Conservation (phyloP, 768 basidiomycete genomes). For the Mycena galopus region DNA sequence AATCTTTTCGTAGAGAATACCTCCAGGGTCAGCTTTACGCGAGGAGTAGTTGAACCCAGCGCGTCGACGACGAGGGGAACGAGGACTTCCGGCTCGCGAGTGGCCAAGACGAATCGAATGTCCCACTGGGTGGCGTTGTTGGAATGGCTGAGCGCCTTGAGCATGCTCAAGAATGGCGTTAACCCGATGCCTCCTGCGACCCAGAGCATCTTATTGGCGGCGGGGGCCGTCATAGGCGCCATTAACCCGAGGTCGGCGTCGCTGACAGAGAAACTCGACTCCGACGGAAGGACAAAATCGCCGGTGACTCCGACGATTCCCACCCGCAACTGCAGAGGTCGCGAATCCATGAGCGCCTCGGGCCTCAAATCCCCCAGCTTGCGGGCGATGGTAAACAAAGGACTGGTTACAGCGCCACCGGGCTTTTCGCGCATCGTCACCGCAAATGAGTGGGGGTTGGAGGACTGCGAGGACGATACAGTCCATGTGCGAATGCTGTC, state of each 20-base stretch:
- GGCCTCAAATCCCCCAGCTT: constrained; percentile 55
- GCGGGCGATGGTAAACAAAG: constrained; percentile 63
- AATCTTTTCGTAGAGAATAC: constrained; percentile 50
- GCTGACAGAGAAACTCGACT: constrained; percentile 9
- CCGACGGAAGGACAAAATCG: constrained; percentile 56
- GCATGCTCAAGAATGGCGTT: constrained; percentile 74
- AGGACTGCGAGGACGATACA: constrained; percentile 55
- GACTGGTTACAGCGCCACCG: constrained; percentile 67
- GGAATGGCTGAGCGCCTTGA: constrained; percentile 40
- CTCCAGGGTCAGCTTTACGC: constrained; percentile 50
- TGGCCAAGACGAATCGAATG: constrained; percentile 63
- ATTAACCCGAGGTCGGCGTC: constrained; percentile 35
- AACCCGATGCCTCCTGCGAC: constrained; percentile 76
- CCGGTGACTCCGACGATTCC: constrained; percentile 68
- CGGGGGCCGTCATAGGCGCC: constrained; percentile 18
- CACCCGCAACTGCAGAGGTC: constrained; percentile 55
- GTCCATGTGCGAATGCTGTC: constrained; percentile 78
- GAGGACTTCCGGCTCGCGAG: constrained; percentile 66
- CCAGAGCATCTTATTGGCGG: constrained; percentile 58
- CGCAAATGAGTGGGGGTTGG: constrained; percentile 47
- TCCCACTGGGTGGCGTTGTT: constrained; percentile 43
- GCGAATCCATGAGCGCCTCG: constrained; percentile 55
- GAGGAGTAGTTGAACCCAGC: constrained; percentile 28
- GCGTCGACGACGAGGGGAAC: constrained; percentile 56
- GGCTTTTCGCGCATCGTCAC: constrained; percentile 70